These are phyloP conservation scores for Chrysosporium keratinophilum DNA, from an alignment of 2,329 filamentous ascomycete species.

Conservation along the genomic window DNA sequence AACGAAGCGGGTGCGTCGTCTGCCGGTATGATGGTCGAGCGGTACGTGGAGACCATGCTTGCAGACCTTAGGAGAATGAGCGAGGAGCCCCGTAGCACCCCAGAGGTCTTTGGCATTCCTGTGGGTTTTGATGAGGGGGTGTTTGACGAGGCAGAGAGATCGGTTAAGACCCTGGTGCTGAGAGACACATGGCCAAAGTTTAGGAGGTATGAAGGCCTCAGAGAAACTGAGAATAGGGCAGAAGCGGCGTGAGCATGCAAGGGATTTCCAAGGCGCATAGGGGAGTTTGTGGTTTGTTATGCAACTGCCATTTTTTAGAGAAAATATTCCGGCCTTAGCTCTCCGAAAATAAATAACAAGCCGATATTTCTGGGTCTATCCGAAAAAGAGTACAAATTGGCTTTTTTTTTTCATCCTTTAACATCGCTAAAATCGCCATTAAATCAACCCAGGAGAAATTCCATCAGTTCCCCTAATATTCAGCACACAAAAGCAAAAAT, in stretches of 20 bases:
- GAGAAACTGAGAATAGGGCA: background rate
- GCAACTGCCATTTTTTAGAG: no score
- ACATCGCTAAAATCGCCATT: background rate
- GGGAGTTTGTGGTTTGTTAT: background rate
- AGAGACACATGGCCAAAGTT: conserved; percentile 56
- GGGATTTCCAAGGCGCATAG: background rate
- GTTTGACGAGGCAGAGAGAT: conserved; percentile 46
- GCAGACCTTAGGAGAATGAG: background rate
- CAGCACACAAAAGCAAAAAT: background rate
- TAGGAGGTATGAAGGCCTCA: conserved; percentile 22
- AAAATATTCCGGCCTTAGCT: no score
- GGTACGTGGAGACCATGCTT: background rate
- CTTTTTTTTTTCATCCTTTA: background rate
- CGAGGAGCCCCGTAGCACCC: background rate
- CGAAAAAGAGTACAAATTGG: background rate
- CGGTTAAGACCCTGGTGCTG: conserved; percentile 52
- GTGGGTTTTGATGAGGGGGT: conserved; percentile 25
- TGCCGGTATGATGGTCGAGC: background rate
- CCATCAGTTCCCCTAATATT: background rate
- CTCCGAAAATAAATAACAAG: no score
- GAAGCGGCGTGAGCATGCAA: background rate
- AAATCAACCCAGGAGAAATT: background rate
- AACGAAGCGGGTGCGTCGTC: background rate
- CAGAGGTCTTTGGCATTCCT: background rate
- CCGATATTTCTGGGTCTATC: no score